Evolutionary conservation across 1,139 yeast genomes (phyloP).

Genomic region (Saccharomyces uvarum): DNA sequence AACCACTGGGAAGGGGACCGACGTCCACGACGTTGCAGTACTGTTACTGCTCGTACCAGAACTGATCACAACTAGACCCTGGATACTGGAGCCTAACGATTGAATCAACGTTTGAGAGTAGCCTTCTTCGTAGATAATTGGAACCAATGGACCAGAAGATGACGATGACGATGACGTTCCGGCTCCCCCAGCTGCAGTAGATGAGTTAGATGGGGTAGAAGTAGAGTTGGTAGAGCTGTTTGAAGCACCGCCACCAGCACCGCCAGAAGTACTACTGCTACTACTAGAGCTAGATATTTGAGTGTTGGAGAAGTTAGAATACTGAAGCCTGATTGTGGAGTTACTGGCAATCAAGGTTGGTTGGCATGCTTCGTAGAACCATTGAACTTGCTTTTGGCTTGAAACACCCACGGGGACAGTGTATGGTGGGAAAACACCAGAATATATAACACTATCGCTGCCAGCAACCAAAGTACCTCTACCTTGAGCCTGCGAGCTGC

Average conservation of each 20-base stretch:
- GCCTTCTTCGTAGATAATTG: constrained; percentile 23
- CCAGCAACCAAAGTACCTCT: constrained; percentile 26
- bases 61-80: constrained; percentile 24
- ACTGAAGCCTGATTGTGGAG: constrained; percentile 18
- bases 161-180: too few species aligned
- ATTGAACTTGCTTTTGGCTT: constrained; percentile 11
- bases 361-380: constrained; percentile 20
- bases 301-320: constrained; percentile 16
- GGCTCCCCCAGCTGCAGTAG: background rate
- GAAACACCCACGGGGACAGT: constrained; percentile 24
- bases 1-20: constrained; percentile 17
- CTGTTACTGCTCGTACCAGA: constrained; percentile 15
- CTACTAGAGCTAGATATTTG: background rate
- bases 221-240: background rate
- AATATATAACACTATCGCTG: constrained; percentile 19
- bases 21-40: constrained; percentile 9
- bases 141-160: constrained; percentile 14
- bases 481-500: constrained; percentile 14
- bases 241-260: background rate
- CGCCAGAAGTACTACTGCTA: too few species aligned
- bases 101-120: constrained; percentile 11
- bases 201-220: constrained; percentile 3
- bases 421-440: constrained; percentile 25
- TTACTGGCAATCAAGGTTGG: constrained; percentile 16
- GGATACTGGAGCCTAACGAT: constrained; percentile 12